Conservation (phyloP, 2,329 filamentous ascomycete species). For the Purpureocillium lavendulum region DNA sequence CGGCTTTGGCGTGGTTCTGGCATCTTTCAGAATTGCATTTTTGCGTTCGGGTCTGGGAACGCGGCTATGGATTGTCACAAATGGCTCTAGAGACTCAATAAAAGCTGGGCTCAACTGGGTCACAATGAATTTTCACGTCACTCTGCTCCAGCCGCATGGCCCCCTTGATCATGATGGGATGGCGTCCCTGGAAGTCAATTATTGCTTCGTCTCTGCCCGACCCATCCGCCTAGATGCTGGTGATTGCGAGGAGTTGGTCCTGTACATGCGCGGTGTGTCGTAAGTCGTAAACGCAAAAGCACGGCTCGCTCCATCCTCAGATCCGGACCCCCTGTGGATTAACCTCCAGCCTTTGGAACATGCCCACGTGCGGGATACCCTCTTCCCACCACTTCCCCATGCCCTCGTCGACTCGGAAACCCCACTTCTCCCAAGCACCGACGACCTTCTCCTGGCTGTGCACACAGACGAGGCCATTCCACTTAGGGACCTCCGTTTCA, state of each 20-base stretch:
- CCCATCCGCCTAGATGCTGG: no score
- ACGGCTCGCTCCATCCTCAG: conserved; percentile 3
- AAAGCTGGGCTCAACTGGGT: conserved; percentile 31
- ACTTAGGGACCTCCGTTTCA: conserved; percentile 41
- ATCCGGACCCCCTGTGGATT: conserved; percentile 15
- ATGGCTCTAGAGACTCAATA: conserved; percentile 35
- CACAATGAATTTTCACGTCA: conserved; percentile 21
- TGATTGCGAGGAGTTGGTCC: no score
- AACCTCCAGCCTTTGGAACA: conserved; percentile 53
- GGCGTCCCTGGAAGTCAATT: no score
- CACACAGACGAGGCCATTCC: conserved; percentile 68
- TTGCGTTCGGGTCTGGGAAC: conserved; percentile 39
- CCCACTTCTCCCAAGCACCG: conserved; percentile 59
- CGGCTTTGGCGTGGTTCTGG: conserved; percentile 36
- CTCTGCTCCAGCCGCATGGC: no score
- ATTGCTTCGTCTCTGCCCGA: no score
- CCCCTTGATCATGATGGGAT: no score
- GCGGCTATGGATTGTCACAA: conserved; percentile 34
- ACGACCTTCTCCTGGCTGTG: conserved; percentile 68
- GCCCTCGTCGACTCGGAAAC: conserved; percentile 63
- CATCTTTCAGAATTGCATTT: conserved; percentile 38
- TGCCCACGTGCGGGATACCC: conserved; percentile 76
- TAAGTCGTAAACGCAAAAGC: no score
- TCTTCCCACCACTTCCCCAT: conserved; percentile 79
- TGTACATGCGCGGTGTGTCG: no score